Conservation (phyloP, 441 rosid genomes). For the Arabidopsis hybrid region DNA sequence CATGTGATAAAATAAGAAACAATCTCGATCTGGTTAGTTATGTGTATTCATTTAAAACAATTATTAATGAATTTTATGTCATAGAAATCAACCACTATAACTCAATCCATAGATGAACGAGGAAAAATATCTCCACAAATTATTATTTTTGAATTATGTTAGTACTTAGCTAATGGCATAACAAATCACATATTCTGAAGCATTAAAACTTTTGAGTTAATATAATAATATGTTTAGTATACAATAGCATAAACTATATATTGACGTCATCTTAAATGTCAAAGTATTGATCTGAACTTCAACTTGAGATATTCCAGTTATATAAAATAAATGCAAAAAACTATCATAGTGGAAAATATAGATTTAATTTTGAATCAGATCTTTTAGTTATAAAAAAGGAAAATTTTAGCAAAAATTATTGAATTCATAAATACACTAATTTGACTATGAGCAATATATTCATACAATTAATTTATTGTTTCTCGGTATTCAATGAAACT, state of each 20-base stretch:
- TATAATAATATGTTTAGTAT: no score
- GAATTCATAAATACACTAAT: background rate
- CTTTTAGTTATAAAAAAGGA: background rate
- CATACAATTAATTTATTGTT: background rate
- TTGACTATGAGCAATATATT: no score
- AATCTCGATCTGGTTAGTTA: background rate
- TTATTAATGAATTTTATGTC: background rate
- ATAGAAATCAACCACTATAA: background rate
- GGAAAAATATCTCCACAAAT: background rate
- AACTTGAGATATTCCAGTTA: background rate
- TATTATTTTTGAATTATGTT: conserved; percentile 16
- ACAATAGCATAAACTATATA: background rate
- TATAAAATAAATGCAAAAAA: background rate
- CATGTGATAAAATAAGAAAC: background rate
- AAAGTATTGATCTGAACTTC: no score
- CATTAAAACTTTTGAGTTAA: no score
- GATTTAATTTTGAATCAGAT: background rate
- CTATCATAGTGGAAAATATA: background rate
- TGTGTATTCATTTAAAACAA: background rate
- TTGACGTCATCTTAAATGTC: no score
- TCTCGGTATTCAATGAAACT: background rate
- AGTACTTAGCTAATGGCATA: conserved; percentile 18
- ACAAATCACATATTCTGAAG: background rate
- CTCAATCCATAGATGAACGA: background rate
- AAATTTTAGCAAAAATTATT: background rate